phyloP scores from a whole-genome alignment of 129 eudicot genomes.

The Daucus carota region DH1_v3.0 NC_030383.2:46773001-46773500 shows the following conservation, averaged over 20 bases:
- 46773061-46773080: too few relatives aligned
- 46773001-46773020: too few relatives aligned
- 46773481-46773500: background rate
- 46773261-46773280: background rate
- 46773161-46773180: background rate
- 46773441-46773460: background rate
- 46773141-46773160: background rate
- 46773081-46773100: too few relatives aligned
- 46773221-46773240: background rate
- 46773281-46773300: background rate
- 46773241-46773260: background rate
- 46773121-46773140: conserved; percentile 1
- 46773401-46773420: background rate
- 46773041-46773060: too few relatives aligned
- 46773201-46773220: background rate
- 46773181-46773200: conserved; percentile 2
- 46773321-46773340: background rate
- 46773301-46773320: background rate
- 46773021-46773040: too few relatives aligned
- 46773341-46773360: background rate
- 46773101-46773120: too few relatives aligned
- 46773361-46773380: background rate
- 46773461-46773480: background rate
- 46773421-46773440: background rate
- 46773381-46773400: background rate